A percentile compares a stretch with the other conserved stretches of the same genome.
Evolutionary conservation across 2,329 filamentous ascomycete species (phyloP).

Genomic region (Phyllosticta paracitricarpa): DNA sequence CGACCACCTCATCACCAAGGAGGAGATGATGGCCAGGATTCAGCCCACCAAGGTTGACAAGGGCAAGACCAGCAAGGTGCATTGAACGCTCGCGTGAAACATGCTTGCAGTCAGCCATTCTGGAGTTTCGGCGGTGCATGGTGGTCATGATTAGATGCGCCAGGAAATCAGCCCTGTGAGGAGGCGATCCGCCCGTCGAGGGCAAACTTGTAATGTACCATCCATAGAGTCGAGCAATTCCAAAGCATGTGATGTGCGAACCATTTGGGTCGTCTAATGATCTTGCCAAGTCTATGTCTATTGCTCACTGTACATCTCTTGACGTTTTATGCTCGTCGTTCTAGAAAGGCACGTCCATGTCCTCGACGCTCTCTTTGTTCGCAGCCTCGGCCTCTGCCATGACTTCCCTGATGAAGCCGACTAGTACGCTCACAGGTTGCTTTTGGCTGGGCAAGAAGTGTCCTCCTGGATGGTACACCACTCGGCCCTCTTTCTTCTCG

Average conservation of each 20-base stretch:
- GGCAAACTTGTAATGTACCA: constrained; percentile 9
- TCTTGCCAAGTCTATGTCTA: not conserved
- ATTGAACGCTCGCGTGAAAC: constrained; percentile 17
- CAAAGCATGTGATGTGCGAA: not conserved
- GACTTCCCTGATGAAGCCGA: constrained; percentile 56
- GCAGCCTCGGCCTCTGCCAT: constrained; percentile 31
- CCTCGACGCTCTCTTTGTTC: constrained; percentile 46
- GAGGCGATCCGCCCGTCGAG: constrained; percentile 1
- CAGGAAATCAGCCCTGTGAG: not conserved
- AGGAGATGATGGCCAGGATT: constrained; percentile 89
- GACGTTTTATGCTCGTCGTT: not conserved
- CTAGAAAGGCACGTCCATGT: constrained; percentile 60
- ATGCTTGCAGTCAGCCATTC: not conserved
- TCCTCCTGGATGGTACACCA: constrained; percentile 72
- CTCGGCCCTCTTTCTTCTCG: constrained; percentile 39
- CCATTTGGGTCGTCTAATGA: not conserved
- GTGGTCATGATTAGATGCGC: constrained; percentile 5
- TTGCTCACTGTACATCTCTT: not conserved
- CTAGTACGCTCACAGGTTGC: constrained; percentile 68
- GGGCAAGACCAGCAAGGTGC: constrained; percentile 27
- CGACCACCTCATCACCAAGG: constrained; percentile 97
- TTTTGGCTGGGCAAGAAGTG: constrained; percentile 77
- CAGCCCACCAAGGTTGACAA: constrained; percentile 40
- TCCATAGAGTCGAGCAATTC: constrained; percentile 9
- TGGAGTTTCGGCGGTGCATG: constrained; percentile 4